Base-by-base conservation (phyloP, 305 asterid species). In the Lippia alba region DNA sequence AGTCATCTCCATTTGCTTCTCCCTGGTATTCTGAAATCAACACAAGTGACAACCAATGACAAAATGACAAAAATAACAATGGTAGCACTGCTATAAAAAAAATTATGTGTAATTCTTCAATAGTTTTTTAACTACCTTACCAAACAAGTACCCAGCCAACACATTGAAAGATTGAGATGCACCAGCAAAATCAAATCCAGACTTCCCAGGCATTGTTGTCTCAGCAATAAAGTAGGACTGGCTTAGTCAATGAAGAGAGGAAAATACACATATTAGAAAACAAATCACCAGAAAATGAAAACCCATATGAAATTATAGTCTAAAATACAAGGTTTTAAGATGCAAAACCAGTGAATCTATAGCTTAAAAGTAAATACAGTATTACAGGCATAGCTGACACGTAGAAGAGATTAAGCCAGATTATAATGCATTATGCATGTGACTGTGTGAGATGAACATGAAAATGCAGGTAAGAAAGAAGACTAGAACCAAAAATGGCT, bases 1-100 rank as follows among this genome's bases (percentile, higher is more conserved):
- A 3, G 97, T 90, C 98, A 90, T 92, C 81, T 86, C 92, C 97
- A 90, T 92, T 72, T 78, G 80, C 87, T 88, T 85, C 68, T 82
- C 78, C 46, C 49, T 71, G 20, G 86, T 83, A 69, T 92, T 92
- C 98, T 92, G 82, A 61, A 71, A 48, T 44, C 62, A 75, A 55
- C 49, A 78, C 8, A 10, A 39, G 9, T 34, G 76, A 46, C 6
- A 63, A 49, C 33, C 33, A 51, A 57, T 17, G 69, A 70, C 24
- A 6, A 66, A 69, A 62, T 32, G 53, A 6, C 64, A 64, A 61
- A n/a, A 63, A 16, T n/a, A 19, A 24, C 48, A 34, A 24, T 8
- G 11, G 2, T 4, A 46, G 14, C 30, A 15, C 11, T 30, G 17
- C 36, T 48, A 72, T 64, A 41, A 48, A 12, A 45, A 57, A 19